Evolutionary conservation across 495 filamentous ascomycete species (phyloP).

Genomic region (Penicillium antarcticum): DNA sequence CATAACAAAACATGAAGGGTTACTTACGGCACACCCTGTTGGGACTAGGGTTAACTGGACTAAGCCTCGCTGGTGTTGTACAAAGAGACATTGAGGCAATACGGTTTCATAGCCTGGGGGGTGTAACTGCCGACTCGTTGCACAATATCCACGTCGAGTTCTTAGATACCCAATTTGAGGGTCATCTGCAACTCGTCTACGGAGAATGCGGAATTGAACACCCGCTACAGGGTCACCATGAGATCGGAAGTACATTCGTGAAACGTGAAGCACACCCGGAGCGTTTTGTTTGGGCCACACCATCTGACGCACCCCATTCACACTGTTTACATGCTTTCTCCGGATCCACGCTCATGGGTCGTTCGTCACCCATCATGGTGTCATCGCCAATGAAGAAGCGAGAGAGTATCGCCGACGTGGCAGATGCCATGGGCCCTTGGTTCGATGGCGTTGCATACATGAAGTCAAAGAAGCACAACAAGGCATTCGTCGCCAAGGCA

Average conservation of each 20-base stretch:
- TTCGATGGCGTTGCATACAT: slow-evolving; percentile 66
- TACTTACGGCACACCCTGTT: slow-evolving; percentile 6
- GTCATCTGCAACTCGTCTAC: slow-evolving; percentile 28
- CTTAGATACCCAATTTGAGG: slow-evolving; percentile 22
- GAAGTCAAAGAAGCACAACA: slow-evolving; percentile 48
- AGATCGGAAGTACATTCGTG: slow-evolving; percentile 22
- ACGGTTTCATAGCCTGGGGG: slow-evolving; percentile 8
- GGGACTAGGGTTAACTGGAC: slow-evolving; percentile 10
- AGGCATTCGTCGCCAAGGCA: slow-evolving; percentile 49
- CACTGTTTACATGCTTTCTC: slow-evolving; percentile 36
- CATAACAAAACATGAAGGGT: not conserved
- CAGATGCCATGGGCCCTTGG: slow-evolving; percentile 62
- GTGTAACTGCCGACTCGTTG: slow-evolving; percentile 27
- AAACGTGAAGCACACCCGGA: slow-evolving; percentile 27
- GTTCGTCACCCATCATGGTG: slow-evolving; percentile 22
- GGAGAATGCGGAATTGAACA: slow-evolving; percentile 23
- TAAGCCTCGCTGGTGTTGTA: slow-evolving; percentile 9
- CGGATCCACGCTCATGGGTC: slow-evolving; percentile 15
- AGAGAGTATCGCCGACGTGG: slow-evolving; percentile 31
- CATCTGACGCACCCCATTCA: slow-evolving; percentile 24
- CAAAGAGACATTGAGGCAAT: slow-evolving; percentile 11
- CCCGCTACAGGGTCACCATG: slow-evolving; percentile 21
- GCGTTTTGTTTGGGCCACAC: slow-evolving; percentile 33
- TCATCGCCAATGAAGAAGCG: slow-evolving; percentile 16
- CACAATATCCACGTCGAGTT: slow-evolving; percentile 33